Percentiles rank a stretch among this genome's conserved stretches.
Conservation (phyloP, 805 yeast species). For the Schizosaccharomyces osmophilus region DNA sequence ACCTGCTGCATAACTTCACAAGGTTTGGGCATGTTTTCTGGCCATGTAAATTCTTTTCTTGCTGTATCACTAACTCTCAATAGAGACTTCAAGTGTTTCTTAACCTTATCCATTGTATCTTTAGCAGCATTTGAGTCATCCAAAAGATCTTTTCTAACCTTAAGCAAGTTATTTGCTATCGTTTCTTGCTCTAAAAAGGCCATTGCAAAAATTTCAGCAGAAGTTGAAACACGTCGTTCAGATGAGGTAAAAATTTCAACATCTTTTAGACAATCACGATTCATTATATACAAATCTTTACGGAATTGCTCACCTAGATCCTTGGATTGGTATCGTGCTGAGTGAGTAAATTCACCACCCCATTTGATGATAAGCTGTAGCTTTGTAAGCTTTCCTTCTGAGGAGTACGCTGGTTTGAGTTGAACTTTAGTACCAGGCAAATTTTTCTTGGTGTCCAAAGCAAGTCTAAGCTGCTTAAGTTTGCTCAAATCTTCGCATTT, state of each 20-base stretch:
- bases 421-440: constrained; percentile 95
- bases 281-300: constrained; percentile 68
- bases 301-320: constrained; percentile 92
- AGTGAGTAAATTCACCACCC: constrained; percentile 99
- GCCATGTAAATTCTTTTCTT: constrained; percentile 96
- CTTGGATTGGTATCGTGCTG: constrained; percentile 78
- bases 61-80: constrained; percentile 89
- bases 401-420: constrained; percentile 60
- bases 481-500: constrained; percentile 65
- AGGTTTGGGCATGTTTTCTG: constrained; percentile 93
- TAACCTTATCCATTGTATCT: constrained; percentile 90
- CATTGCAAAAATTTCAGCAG: constrained; percentile 69
- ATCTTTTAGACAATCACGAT: constrained; percentile 60
- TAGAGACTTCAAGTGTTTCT: constrained; percentile 82
- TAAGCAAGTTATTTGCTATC: constrained; percentile 52
- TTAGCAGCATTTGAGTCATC: constrained; percentile 97
- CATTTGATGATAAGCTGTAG: constrained; percentile 89
- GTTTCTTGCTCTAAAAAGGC: constrained; percentile 50
- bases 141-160: constrained; percentile 65
- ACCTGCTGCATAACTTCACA: constrained; percentile 81
- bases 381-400: constrained; percentile 52
- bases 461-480: constrained; percentile 48
- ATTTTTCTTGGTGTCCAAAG: constrained; percentile 65
- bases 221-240: constrained; percentile 79
- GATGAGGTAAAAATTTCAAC: constrained; percentile 75